phyloP scores from a whole-genome alignment of 495 filamentous ascomycete genomes.

The Niebla homalea region DNA sequence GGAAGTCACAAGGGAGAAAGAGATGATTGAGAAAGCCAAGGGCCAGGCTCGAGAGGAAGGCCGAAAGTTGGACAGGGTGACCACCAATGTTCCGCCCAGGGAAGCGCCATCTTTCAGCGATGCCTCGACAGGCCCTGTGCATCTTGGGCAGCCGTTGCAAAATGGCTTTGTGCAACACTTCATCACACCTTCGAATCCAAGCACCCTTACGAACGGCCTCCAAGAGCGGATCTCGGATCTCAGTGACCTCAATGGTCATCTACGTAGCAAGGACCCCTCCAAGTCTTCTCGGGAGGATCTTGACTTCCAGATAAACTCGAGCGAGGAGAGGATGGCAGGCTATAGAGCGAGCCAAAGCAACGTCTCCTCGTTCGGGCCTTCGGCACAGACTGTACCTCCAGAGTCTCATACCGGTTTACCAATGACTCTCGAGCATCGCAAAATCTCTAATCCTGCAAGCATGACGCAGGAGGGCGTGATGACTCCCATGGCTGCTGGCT shows the following conservation, averaged over 20 bases:
- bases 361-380: constrained; percentile 37
- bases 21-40: constrained; percentile 45
- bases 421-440: constrained; percentile 9
- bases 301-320: constrained; percentile 37
- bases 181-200: constrained; percentile 39
- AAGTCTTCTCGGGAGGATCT: constrained; percentile 50
- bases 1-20: constrained; percentile 55
- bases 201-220: constrained; percentile 38
- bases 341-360: constrained; percentile 26
- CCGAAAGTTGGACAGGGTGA: constrained; percentile 14
- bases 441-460: constrained; percentile 16
- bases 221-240: constrained; percentile 35
- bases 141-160: constrained; percentile 45
- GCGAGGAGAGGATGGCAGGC: constrained; percentile 27
- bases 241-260: constrained; percentile 27
- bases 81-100: constrained; percentile 29
- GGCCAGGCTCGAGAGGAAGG: constrained; percentile 38
- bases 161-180: constrained; percentile 22
- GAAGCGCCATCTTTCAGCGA: constrained; percentile 30
- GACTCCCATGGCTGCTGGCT: constrained; percentile 61
- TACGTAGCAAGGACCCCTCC: constrained; percentile 53
- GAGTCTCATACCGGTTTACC: constrained; percentile 33
- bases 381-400: constrained; percentile 36
- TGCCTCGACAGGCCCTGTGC: constrained; percentile 40
- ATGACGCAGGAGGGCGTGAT: constrained; percentile 59